These are phyloP conservation scores for Pseudopithomyces maydicus DNA, from an alignment of 2,329 filamentous ascomycete species.

Conservation along the genomic window DNA sequence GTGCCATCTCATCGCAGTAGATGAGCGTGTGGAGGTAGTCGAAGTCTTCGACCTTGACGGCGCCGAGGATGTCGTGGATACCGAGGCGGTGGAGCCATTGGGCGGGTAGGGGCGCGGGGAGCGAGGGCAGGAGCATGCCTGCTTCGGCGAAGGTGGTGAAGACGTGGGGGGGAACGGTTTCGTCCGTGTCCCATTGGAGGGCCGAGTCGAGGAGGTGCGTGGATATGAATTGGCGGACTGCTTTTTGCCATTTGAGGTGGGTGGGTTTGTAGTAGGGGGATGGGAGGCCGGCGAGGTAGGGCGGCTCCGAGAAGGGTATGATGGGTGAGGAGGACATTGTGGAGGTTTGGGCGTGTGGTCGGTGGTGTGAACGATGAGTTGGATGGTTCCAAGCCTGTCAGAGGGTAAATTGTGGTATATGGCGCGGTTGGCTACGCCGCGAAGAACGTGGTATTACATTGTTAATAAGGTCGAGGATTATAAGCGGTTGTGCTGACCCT, in stretches of 20 bases:
- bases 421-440: not conserved
- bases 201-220: conserved; percentile 67
- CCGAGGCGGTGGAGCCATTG: conserved; percentile 69
- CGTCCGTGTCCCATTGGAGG: conserved; percentile 72
- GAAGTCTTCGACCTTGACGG: conserved; percentile 72
- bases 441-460: not conserved
- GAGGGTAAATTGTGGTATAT: not conserved
- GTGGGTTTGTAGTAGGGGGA: conserved; percentile 73
- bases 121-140: conserved; percentile 72
- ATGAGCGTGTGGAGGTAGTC: conserved; percentile 74
- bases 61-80: conserved; percentile 69
- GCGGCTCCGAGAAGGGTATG: conserved; percentile 74
- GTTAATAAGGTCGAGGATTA: not conserved
- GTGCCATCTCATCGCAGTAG: conserved; percentile 69
- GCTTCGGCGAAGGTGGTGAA: conserved; percentile 67
- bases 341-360: not conserved
- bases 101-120: conserved; percentile 71
- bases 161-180: conserved; percentile 66
- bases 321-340: conserved; percentile 38
- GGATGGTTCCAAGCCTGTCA: not conserved
- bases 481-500: not conserved
- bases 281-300: conserved; percentile 71
- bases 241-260: conserved; percentile 70
- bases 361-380: not conserved
- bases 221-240: conserved; percentile 68